Base-by-base conservation (phyloP, 2,329 filamentous ascomycete genomes). In the Periconia sp. region DNA sequence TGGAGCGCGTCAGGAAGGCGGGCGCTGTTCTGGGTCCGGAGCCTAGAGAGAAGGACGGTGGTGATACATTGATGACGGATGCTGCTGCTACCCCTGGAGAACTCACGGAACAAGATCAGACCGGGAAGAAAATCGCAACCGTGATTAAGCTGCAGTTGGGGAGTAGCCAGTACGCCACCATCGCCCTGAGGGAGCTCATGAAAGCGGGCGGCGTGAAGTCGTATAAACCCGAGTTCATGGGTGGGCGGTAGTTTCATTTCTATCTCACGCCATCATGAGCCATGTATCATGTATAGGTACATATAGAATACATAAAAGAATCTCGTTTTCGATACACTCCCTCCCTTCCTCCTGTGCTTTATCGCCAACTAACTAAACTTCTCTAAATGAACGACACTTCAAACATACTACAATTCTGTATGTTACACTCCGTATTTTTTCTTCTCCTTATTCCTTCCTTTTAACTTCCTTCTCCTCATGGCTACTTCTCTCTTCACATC, bases 111-210 rank as follows among this genome's bases (percentile, higher is more conserved):
- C 2, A n/a, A 18, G 60, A 60, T 3, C 57, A 45, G 18, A 60
- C 33, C 10, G 13, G 33, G 6, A 71, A 74, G 47, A 87, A 88
- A 65, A 76, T 90, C 17, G 90, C 87, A 0, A 80, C 91, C 0
- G 75, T 90, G 23, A 71, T 94, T 62, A 91, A 86, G 69, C 83
- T 95, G 74, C 87, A 91, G 69, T 80, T 95, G 27, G 88, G 85
- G 1, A 85, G 86, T 46, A 92, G 89, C 67, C 88, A 91, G 66
- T 95, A 95, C 75, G 91, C 91, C 0, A 95, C 91, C 0, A 90
- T 95, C 80, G 89, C 89, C 13, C 71, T 95, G 59, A 78, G 91
- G 49, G 91, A 95, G 74, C 74, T 95, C 57, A 92, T 91, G 80
- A 88, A 86, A 66, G 75, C 74, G 41, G 85, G 86, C 2, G 86